Base-by-base conservation (phyloP, 352 stramenopile genomes). In the Phytophthora foliorum region DNA sequence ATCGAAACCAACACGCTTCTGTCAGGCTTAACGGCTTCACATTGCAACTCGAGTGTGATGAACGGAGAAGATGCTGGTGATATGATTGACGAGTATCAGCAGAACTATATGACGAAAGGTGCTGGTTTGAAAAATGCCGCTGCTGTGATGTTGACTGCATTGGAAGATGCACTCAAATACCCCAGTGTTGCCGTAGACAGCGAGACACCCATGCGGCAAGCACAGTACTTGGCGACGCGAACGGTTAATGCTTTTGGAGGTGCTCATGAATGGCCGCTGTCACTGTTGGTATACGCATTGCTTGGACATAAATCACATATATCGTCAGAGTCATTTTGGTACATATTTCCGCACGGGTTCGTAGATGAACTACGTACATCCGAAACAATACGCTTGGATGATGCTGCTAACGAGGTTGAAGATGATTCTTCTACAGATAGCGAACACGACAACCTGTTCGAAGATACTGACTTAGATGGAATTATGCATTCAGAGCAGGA, bases 31-130 rank as follows among this genome's bases (percentile, higher is more conserved):
- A 48, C 44, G 2, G 13, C 6, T 27, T 55, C 29, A 16, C 44
- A 49, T n/a, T 45, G 24, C 2, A 63, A 63, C 24, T 49, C 56
- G 6, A 32, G 14, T 4, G 19, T 63, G 2, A 46, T 63, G 11
- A 46, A 54, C 17, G 27, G 55, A 22, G 41, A 62, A 46, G 29
- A 63, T 21, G 9, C 56, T 6, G 56, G 56, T 4, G 56, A 63
- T 21, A 49, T 55, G 44, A 22, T 56, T 3, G 46, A 65, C 6
- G 46, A 52, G 19, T 65, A 65, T 32, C 57, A 57, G 17, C 45
- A 57, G 9, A 42, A 52, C 6, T 65, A 57, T 14, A 65, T 65
- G 57, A 58, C 46, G 3, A 65, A 57, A 51, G 34, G 25, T 19
- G 57, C 24, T 17, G 57, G 55, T 10, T 19, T 65, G 0, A 57